A percentile compares a stretch with the other conserved stretches of the same genome.
Conservation (phyloP, 495 filamentous ascomycete species). For the Lasiosphaeria ovina region DNA sequence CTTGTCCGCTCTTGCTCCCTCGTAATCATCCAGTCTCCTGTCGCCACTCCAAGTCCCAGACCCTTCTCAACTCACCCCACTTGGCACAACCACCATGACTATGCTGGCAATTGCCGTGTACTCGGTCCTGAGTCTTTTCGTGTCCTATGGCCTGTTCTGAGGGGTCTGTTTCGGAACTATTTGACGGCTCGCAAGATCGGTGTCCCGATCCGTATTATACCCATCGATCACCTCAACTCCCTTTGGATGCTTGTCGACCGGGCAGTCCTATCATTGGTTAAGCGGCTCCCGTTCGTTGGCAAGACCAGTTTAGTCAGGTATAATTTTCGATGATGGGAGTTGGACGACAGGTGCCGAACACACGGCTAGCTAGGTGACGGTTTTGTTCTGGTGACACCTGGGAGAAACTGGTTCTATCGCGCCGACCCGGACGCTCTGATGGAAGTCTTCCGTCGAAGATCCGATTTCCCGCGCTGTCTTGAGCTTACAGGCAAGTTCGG, state of each 20-base stretch:
- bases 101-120: too few relatives aligned
- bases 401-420: constrained; percentile 41
- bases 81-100: too few relatives aligned
- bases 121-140: neutral
- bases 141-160: neutral
- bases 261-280: constrained; percentile 17
- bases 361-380: constrained; percentile 41
- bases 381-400: constrained; percentile 44
- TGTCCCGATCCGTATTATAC: constrained; percentile 40
- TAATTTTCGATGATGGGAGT: constrained; percentile 36
- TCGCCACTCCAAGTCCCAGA: too few relatives aligned
- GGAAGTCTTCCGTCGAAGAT: constrained; percentile 35
- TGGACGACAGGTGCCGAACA: constrained; percentile 36
- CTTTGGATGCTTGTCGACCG: constrained; percentile 33
- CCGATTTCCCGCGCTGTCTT: constrained; percentile 46
- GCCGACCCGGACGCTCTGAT: constrained; percentile 39
- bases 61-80: too few relatives aligned
- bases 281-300: constrained; percentile 23
- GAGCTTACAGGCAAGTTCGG: constrained; percentile 25
- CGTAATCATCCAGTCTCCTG: too few relatives aligned
- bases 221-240: constrained; percentile 33
- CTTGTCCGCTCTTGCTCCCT: too few relatives aligned
- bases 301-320: constrained; percentile 33
- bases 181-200: constrained; percentile 27
- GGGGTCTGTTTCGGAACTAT: constrained; percentile 22